Base-by-base conservation (phyloP, 2,329 filamentous ascomycete species). In the Microsporum canis region DNA sequence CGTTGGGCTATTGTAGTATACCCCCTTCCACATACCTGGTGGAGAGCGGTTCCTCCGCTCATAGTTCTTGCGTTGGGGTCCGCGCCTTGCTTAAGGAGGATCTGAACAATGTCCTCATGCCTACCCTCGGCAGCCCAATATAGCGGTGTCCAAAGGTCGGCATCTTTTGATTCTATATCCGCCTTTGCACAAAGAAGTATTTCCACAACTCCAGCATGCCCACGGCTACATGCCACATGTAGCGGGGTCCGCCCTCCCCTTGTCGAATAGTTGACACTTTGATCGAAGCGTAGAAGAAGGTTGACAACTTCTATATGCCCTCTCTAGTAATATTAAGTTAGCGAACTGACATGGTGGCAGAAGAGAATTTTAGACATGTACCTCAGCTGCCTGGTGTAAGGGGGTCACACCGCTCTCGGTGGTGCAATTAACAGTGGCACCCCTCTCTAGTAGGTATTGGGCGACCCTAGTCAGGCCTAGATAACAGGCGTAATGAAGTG, bases 41-140 rank as follows among this genome's bases (percentile, higher is more conserved):
- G 55, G 27, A 43, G 55, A 2, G 55, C 38, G 5, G 55, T 53
- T 5, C 34, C 55, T 39, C 55, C 55, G 12, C 38, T 43, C 55
- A 57, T 57, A 8, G 34, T 43, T 10, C n/a, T 39, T 43, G 55
- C 14, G 34, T 59, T 59, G 4, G 57, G 57, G 23, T 59, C 57
- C 7, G 57, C 41, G 3, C 57, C 57, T 2, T 34, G 57, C 5
- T 33, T 29, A 23, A 59, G 57, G 29, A 59, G 57, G 8, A 59
- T 27, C 3, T 8, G 8, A 17, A 59, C 57, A 17, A 47, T 59
- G 4, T 59, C 38, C 39, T 57, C 38, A 39, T 43, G 55, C 6
- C 55, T 36, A 7, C 55, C 23, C 12, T 57, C 55, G 4, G 55
- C 55, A 27, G 55, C 34, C 55, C 55, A 57, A 33, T 57, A 57